phyloP scores from a whole-genome alignment of 2,329 filamentous ascomycete species.

The Clonostachys rhizophaga region DNA sequence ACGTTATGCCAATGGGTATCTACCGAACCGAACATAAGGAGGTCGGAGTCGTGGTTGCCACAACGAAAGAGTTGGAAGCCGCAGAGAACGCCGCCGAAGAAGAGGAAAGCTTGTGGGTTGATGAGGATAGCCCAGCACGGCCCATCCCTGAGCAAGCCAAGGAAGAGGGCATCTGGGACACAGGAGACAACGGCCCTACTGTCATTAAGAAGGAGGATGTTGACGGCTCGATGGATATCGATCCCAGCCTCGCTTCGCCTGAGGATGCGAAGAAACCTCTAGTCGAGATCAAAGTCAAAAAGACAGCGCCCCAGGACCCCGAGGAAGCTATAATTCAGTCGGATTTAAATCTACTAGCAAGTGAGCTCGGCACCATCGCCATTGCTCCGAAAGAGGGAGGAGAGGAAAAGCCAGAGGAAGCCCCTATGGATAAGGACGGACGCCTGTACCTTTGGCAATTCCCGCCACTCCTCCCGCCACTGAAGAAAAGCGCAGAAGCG shows the following conservation, averaged over 20 bases:
- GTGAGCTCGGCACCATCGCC: conserved; percentile 32
- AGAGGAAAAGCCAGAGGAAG: conserved; percentile 12
- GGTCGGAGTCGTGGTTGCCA: conserved; percentile 46
- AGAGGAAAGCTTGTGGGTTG: conserved; percentile 41
- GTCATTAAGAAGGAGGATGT: conserved; percentile 9
- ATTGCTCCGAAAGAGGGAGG: conserved; percentile 20
- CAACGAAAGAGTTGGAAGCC: conserved; percentile 52
- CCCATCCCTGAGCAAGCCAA: conserved; percentile 19
- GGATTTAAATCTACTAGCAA: conserved; percentile 34
- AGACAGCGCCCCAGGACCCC: conserved; percentile 20
- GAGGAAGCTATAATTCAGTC: conserved; percentile 31
- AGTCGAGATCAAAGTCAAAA: conserved; percentile 11
- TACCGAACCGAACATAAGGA: conserved; percentile 49
- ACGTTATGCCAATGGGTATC: conserved; percentile 50
- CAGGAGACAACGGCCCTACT: conserved; percentile 12
- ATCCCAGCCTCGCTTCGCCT: background rate
- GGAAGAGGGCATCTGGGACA: conserved; percentile 37
- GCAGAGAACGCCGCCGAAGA: conserved; percentile 40
- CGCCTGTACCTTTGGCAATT: conserved; percentile 62
- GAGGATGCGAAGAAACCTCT: conserved; percentile 17
- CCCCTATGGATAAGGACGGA: conserved; percentile 39
- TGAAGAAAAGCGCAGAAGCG: conserved; percentile 25
- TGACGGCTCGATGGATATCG: conserved; percentile 4
- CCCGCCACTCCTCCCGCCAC: conserved; percentile 54
- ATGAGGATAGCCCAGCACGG: conserved; percentile 19